Conservation (phyloP, 768 basidiomycete species). For the Tricholoma flavovirens region DNA sequence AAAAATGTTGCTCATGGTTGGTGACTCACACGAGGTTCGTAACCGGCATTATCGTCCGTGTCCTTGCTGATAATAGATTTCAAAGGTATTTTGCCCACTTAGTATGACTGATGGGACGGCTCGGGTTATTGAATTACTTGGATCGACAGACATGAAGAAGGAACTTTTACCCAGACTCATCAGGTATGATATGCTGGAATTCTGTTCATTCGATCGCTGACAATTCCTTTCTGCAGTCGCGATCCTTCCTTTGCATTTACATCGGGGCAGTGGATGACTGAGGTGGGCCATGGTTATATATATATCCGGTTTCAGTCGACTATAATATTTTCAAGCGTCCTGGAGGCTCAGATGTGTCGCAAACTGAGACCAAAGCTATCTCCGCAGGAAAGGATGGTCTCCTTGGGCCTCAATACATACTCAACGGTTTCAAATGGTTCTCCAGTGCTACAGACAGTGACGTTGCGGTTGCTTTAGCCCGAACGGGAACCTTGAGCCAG, state of each 20-base stretch:
- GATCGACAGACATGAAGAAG: constrained; percentile 54
- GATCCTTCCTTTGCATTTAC: constrained; percentile 59
- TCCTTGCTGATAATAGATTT: not conserved
- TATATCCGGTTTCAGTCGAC: constrained; percentile 23
- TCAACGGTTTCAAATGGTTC: constrained; percentile 81
- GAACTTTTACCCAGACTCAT: constrained; percentile 52
- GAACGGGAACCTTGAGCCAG: constrained; percentile 49
- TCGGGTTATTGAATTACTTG: constrained; percentile 63
- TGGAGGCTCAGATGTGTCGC: constrained; percentile 71
- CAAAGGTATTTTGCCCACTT: constrained; percentile 63
- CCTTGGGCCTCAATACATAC: constrained; percentile 47
- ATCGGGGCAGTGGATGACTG: constrained; percentile 84
- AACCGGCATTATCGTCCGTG: not conserved
- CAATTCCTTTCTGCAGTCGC: constrained; percentile 35
- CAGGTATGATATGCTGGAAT: constrained; percentile 35
- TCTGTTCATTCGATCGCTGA: not conserved
- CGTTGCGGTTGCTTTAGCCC: constrained; percentile 65
- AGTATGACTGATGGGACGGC: constrained; percentile 80
- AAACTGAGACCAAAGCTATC: constrained; percentile 60
- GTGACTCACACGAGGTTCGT: constrained; percentile 58
- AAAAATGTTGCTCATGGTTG: constrained; percentile 56
- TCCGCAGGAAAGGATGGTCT: constrained; percentile 26
- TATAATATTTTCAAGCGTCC: constrained; percentile 48
- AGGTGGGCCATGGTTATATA: constrained; percentile 35
- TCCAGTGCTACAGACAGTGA: constrained; percentile 78